Evolutionary conservation across 345 rosid species (phyloP), one percentile per base, ranked within the genome.

Genomic region (Acer negundo): DNA sequence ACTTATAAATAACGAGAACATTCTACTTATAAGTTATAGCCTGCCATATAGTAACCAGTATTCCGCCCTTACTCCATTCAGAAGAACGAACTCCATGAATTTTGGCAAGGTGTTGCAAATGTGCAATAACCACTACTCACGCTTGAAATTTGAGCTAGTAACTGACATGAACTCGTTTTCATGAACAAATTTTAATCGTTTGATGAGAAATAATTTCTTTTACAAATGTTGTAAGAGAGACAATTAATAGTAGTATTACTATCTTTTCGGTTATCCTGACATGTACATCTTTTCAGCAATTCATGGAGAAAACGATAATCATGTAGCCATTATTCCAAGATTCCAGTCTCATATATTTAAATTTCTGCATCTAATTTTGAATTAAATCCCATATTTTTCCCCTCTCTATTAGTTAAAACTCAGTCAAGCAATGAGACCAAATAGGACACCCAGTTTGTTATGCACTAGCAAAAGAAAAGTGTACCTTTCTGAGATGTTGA

Each of bases 401-500:
- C 7, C 31, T 24, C 24, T 47, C 46, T 26, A 10, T 73, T 6
- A 2, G n/a, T 15, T 26, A 11, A 74, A 53, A 13, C 22, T 7
- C 16, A 22, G 24, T 28, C 22, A 55, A 56, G 58, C 28, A 55
- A 20, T 58, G 20, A 76, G 53, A 64, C 24, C 59, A 28, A 46
- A 62, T 26, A 58, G 31, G 42, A 59, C 13, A 59, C 19, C 28
- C 26, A 73, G 46, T 51, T 56, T 56, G 63, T 22, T 35, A 23
- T 10, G 12, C 3, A 73, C 24, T 4, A 35, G 49, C 71, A 35
- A 35, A 35, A 35, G 38, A 35, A 51, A 62, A 55, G 79, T 90
- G 83, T 77, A 93, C 99, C 71, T 77, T 78, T 74, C 77, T 89
- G 84, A 68, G 89, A 72, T 46, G 91, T 94, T 70, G 98, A 97